Base-by-base conservation (phyloP, 169 alveolate species). In the Prorocentrum cordatum region DNA sequence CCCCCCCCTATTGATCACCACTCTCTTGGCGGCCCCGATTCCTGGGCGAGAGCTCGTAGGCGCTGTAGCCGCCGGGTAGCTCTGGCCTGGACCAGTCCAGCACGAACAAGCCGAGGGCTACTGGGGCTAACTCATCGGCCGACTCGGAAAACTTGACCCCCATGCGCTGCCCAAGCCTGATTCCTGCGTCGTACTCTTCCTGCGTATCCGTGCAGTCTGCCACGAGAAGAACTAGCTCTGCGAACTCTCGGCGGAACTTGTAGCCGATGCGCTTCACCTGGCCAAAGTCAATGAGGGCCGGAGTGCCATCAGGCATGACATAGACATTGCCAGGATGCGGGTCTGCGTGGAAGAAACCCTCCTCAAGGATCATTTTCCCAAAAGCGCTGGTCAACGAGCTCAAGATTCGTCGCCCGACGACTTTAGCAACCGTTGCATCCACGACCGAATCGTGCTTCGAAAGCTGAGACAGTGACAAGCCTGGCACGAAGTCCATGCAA, bases 281-380 rank as follows among this genome's bases (percentile, higher is more conserved):
- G 36, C 70, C 70, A 59, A 59, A 59, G 70, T 59, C 70, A 26
- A 59, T 59, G 36, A 59, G 35, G 7, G 70, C 70, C 6, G 26
- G 36, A 18, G 38, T 59, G 14, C 32, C 38, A 33, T 59, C 70
- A 20, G 70, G 70, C 35, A n/a, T 29, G 36, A 59, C 70, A 26
- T n/a, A 59, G 70, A 59, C 70, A 26, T 59, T 59, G 35, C 70
- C 70, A 33, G 70, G 70, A 29, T 59, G 70, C 18, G 70, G 70
- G 35, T 59, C 70, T 29, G 70, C 70, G 26, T 59, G 70, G 35
- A 59, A 59, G 35, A 59, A 59, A 26, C 70, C 70, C 18, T 59
- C 70, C 70, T 59, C 70, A 5, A 59, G 18, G 70, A 59, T 59
- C 70, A 59, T 59, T n/a, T 16, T 59, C 38, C 38, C 70, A 26